Conservation (phyloP, 1,284 basidiomycete species). For the Termitomyces sp. region DNA sequence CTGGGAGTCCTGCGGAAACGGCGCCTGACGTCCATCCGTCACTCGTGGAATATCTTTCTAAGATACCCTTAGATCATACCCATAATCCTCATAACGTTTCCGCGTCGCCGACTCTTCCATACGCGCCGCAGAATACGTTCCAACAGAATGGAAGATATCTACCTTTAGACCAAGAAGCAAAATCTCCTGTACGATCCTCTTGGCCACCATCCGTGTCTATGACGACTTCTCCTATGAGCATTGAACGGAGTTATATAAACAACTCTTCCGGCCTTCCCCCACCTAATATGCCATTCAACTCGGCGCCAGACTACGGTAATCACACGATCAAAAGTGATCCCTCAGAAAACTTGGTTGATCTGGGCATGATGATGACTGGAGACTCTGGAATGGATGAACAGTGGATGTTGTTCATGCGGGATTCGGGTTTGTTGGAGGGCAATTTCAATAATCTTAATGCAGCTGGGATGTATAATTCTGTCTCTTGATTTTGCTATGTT, state of each 20-base stretch:
- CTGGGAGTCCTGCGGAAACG: slow-evolving; percentile 19
- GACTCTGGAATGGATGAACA: slow-evolving; percentile 52
- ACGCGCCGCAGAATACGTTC: slow-evolving; percentile 1
- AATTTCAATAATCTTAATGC: slow-evolving; percentile 10
- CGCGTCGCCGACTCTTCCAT: background rate
- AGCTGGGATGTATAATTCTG: slow-evolving; percentile 4
- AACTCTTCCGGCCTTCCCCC: background rate
- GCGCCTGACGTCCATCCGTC: slow-evolving; percentile 57
- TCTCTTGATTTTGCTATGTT: background rate
- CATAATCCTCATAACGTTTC: slow-evolving; percentile 5
- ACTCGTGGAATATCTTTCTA: slow-evolving; percentile 41
- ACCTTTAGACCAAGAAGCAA: background rate
- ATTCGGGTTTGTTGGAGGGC: slow-evolving; percentile 39
- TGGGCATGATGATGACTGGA: slow-evolving; percentile 44
- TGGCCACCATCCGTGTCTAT: slow-evolving; percentile 10
- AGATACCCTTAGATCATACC: slow-evolving; percentile 24
- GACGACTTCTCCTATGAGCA: background rate
- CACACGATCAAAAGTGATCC: slow-evolving; percentile 16
- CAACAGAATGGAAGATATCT: slow-evolving; percentile 5
- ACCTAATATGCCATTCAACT: slow-evolving; percentile 1
- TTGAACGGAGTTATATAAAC: slow-evolving; percentile 1
- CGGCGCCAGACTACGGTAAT: slow-evolving; percentile 5
- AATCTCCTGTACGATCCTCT: background rate
- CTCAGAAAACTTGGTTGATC: slow-evolving; percentile 28
- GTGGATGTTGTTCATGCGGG: slow-evolving; percentile 52